Conservation (phyloP, 495 filamentous ascomycete species). For the Talaromyces borbonicus region DNA sequence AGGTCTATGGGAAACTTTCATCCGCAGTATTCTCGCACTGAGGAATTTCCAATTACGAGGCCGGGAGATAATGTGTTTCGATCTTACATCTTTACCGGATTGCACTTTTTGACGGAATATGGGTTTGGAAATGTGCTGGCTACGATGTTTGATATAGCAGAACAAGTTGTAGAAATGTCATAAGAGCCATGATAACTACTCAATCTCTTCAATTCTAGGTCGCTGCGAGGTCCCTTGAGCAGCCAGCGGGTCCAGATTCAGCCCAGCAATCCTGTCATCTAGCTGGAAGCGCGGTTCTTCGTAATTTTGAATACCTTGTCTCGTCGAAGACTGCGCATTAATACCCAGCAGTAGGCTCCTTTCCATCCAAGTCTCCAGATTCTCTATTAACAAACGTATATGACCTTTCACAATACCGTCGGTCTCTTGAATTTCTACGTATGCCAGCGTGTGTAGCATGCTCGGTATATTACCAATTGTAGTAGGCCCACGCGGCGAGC, state of each 20-base stretch:
- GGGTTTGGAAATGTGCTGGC: no score
- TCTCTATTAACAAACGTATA: conserved; percentile 59
- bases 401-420: conserved; percentile 69
- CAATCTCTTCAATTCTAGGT: conserved; percentile 45
- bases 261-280: conserved; percentile 30
- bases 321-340: conserved; percentile 14
- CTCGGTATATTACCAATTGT: conserved; percentile 46
- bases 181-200: conserved; percentile 17
- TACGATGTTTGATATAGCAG: no score
- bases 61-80: no score
- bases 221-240: conserved; percentile 17
- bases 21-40: no score
- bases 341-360: conserved; percentile 40
- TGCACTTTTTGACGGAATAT: no score
- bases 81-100: no score
- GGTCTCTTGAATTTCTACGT: conserved; percentile 56
- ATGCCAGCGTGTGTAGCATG: conserved; percentile 52
- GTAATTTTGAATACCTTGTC: no score
- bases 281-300: conserved; percentile 21
- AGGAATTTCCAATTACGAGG: no score
- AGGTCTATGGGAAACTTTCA: no score
- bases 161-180: background rate
- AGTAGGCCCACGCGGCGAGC: conserved; percentile 10
- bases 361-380: conserved; percentile 60
- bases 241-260: conserved; percentile 27